phyloP scores from a whole-genome alignment of 305 asterid species.

The Fraxinus latifolia region DNA sequence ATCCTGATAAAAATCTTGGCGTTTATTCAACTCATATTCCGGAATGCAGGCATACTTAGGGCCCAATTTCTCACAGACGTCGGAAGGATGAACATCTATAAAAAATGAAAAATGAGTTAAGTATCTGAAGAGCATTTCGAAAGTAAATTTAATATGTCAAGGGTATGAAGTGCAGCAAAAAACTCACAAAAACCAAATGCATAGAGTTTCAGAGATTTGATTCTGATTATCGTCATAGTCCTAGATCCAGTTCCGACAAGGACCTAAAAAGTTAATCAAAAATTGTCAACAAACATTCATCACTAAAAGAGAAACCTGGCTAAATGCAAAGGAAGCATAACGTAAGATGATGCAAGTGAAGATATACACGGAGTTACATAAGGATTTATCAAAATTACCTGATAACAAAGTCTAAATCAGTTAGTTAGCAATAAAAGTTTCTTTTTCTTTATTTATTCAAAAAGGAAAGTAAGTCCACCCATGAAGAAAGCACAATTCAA shows the following conservation, averaged over 20 bases:
- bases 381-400: background rate
- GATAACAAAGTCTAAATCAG: background rate
- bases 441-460: background rate
- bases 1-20: conserved; percentile 69
- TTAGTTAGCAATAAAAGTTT: background rate
- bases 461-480: background rate
- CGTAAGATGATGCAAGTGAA: background rate
- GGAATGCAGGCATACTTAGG: conserved; percentile 74
- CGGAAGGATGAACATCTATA: conserved; percentile 88
- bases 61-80: conserved; percentile 88
- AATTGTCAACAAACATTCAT: background rate
- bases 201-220: conserved; percentile 80
- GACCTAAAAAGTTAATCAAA: conserved; percentile 47
- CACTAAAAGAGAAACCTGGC: background rate
- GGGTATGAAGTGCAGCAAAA: conserved; percentile 14
- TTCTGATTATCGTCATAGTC: conserved; percentile 72
- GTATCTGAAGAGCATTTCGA: background rate
- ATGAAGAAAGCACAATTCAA: background rate
- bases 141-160: conserved; percentile 12
- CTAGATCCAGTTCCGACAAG: conserved; percentile 99
- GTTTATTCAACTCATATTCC: conserved; percentile 60
- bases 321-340: background rate
- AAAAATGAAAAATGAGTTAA: conserved; percentile 26
- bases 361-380: background rate
- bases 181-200: conserved; percentile 98